phyloP scores from a whole-genome alignment of 495 filamentous ascomycete species.

The Penicillium taxi region DNA sequence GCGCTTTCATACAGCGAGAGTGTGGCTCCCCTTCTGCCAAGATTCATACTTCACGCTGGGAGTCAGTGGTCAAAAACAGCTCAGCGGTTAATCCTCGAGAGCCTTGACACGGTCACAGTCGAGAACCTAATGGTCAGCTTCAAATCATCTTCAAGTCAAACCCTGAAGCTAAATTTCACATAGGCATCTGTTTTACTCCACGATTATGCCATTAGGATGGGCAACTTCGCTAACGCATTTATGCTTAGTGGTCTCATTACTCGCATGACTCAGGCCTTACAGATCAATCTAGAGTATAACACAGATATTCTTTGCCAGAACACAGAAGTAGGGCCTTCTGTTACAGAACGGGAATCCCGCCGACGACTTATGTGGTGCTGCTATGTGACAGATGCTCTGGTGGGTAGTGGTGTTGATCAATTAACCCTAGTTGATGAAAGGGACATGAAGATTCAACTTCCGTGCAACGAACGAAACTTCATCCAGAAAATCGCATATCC shows the following conservation, averaged over 20 bases:
- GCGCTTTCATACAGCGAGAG: slow-evolving; percentile 20
- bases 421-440: slow-evolving; percentile 25
- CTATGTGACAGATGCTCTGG: slow-evolving; percentile 31
- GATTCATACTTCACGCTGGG: slow-evolving; percentile 15
- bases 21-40: slow-evolving; percentile 6
- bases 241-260: slow-evolving; percentile 32
- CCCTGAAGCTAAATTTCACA: not conserved
- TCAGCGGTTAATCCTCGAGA: slow-evolving; percentile 20
- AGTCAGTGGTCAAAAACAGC: slow-evolving; percentile 25
- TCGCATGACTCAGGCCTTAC: slow-evolving; percentile 31
- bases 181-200: slow-evolving; percentile 26
- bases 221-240: slow-evolving; percentile 29
- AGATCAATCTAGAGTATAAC: slow-evolving; percentile 31
- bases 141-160: no score
- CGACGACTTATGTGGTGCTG: slow-evolving; percentile 35
- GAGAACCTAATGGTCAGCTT: slow-evolving; percentile 26
- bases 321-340: slow-evolving; percentile 10
- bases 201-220: slow-evolving; percentile 26
- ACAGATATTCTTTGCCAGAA: slow-evolving; percentile 28
- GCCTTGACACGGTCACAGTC: slow-evolving; percentile 26
- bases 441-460: slow-evolving; percentile 33
- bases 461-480: slow-evolving; percentile 26
- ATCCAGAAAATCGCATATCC: slow-evolving; percentile 21
- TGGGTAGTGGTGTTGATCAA: slow-evolving; percentile 29
- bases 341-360: slow-evolving; percentile 22